Evolutionary conservation across 2,329 filamentous ascomycete genomes (phyloP).

Genomic region (Diplodia intermedia): DNA sequence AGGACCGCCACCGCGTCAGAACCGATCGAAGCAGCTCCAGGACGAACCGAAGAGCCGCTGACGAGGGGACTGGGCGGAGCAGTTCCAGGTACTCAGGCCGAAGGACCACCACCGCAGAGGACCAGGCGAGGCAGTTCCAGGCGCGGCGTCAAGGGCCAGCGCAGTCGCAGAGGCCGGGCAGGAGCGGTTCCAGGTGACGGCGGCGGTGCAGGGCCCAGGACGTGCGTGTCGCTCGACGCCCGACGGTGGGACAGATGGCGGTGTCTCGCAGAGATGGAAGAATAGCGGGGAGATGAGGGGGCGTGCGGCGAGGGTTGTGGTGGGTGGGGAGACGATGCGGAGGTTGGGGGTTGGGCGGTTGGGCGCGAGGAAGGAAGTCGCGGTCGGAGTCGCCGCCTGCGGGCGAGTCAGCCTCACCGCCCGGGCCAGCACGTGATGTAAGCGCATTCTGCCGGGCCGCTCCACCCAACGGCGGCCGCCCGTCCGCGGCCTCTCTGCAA

Average conservation of each 20-base stretch:
- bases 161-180: background rate
- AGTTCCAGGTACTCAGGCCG: constrained; percentile 18
- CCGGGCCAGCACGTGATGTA: background rate
- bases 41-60: constrained; percentile 15
- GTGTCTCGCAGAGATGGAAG: background rate
- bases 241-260: background rate
- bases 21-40: background rate
- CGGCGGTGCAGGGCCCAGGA: background rate
- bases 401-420: background rate
- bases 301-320: background rate
- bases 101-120: constrained; percentile 11
- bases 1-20: background rate
- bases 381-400: background rate
- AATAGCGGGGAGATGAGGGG: background rate
- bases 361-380: background rate
- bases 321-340: background rate
- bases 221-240: background rate
- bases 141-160: background rate
- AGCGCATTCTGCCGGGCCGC: background rate
- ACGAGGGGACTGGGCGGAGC: background rate
- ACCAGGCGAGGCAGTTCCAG: constrained; percentile 17
- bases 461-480: background rate
- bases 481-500: background rate
- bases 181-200: constrained; percentile 8
- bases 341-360: background rate